Base-by-base conservation (phyloP, 805 yeast species). In the Huiozyma naganishii region DNA sequence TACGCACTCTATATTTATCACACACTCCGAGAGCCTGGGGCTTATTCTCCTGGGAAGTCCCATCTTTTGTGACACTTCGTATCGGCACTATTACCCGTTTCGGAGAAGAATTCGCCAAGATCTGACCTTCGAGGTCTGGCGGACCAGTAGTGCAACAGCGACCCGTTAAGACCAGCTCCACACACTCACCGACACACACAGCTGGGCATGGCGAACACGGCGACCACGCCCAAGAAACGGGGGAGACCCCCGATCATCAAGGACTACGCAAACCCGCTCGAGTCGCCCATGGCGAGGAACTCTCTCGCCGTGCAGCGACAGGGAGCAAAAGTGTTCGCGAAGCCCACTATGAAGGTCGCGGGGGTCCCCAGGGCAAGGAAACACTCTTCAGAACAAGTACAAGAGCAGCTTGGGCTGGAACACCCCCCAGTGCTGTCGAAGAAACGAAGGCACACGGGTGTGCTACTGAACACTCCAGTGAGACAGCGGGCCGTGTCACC, bases 161-260 rank as follows among this genome's bases (percentile, higher is more conserved):
- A 17, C 23, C 23, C 23, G 23, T 17, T 17, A 17, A 17, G 23
- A 17, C 23, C 23, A 2, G 23, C 23, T 17, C 33, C 33, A 8
- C 3, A 30, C 33, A 3, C 33, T 30, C 33, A 9, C 33, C 33
- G 10, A 10, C 33, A 30, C 33, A 30, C 33, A 8, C 33, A 8
- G n/a, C 5, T 8, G n/a, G n/a, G 33, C 33, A 30, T 11, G 33
- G 9, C 9, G 33, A 30, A 9, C 11, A 30, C 33, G 33, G 33
- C 9, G 33, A 30, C 36, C 2, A 45, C 50, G 3, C 45, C 49
- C 6, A 55, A 48, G 42, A 57, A 54, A 37, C 53, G 67, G 45
- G 67, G 67, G 5, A 55, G 67, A 54, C 67, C 67, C 6, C 60
- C 62, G 10, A 54, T 63, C 8, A 54, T 58, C 9, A 63, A 61